Evolutionary conservation across 345 rosid genomes (phyloP).

Genomic region (Moricandia arvensis): DNA sequence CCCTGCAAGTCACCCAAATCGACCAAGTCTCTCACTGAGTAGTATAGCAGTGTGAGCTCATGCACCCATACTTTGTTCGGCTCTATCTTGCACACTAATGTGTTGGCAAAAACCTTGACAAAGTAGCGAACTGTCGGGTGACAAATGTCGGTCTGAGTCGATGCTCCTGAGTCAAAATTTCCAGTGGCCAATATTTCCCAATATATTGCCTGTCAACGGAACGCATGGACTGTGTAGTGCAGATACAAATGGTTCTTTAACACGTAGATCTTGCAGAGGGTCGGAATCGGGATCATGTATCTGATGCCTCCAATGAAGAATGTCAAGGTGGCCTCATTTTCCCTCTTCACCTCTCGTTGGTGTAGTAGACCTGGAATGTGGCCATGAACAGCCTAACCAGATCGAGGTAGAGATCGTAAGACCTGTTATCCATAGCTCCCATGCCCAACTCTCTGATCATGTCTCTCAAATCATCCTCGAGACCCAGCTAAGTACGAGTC

Average conservation of each 20-base stretch:
- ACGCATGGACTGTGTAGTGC: no score
- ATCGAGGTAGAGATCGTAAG: not conserved
- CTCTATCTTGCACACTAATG: not conserved
- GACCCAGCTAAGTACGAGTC: no score
- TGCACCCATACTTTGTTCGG: not conserved
- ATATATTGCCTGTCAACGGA: not conserved
- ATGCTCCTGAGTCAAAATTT: no score
- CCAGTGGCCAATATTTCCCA: not conserved
- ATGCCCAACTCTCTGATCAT: no score
- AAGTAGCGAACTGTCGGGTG: not conserved
- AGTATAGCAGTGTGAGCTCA: not conserved
- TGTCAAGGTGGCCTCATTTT: not conserved
- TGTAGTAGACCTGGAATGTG: not conserved
- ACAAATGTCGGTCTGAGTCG: not conserved
- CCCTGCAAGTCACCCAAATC: not conserved
- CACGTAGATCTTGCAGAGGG: not conserved
- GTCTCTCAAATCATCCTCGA: no score
- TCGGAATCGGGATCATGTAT: not conserved
- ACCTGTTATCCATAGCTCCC: no score
- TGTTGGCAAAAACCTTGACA: not conserved
- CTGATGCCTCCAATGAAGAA: not conserved
- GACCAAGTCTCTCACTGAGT: not conserved
- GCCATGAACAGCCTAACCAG: not conserved
- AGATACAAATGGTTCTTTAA: no score
- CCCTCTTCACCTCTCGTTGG: not conserved